Conservation (phyloP, 495 filamentous ascomycete genomes). For the Penicillium pulvis region DNA sequence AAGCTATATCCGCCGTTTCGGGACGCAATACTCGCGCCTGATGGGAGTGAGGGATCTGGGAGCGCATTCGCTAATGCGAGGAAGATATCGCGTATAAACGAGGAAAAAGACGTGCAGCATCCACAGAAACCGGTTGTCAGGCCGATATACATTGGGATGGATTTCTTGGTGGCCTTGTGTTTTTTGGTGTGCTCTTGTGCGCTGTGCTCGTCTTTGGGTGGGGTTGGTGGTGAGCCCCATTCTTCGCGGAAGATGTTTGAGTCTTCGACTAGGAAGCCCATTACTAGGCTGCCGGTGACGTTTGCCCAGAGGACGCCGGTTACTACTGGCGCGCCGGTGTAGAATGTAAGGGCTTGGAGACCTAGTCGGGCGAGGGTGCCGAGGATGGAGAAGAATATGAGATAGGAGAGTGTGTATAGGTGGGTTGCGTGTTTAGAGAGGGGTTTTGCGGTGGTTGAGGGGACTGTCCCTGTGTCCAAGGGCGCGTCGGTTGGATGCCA, state of each 20-base stretch:
- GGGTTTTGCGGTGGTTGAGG: constrained; percentile 11
- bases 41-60: constrained; percentile 44
- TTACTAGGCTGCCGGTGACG: constrained; percentile 75
- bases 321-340: constrained; percentile 73
- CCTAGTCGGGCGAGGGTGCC: constrained; percentile 86
- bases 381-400: constrained; percentile 83
- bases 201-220: constrained; percentile 9
- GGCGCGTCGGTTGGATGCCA: constrained; percentile 13
- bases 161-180: constrained; percentile 65
- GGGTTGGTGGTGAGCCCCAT: constrained; percentile 46
- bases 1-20: constrained; percentile 82
- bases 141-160: constrained; percentile 87
- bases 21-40: constrained; percentile 22
- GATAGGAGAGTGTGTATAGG: constrained; percentile 77
- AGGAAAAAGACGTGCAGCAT: constrained; percentile 88
- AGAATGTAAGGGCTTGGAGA: constrained; percentile 77
- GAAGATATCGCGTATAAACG: constrained; percentile 84
- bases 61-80: constrained; percentile 80
- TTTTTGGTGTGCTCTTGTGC: constrained; percentile 33
- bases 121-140: constrained; percentile 94
- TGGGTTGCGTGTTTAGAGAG: constrained; percentile 64
- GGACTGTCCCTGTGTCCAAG: not conserved
- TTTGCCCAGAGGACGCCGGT: constrained; percentile 88
- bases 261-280: constrained; percentile 88
- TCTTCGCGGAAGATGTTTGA: constrained; percentile 71